Evolutionary conservation across 2,329 filamentous ascomycete species (phyloP), one percentile per base, ranked within the genome.

Genomic region (Scortechinia acanthostroma): DNA sequence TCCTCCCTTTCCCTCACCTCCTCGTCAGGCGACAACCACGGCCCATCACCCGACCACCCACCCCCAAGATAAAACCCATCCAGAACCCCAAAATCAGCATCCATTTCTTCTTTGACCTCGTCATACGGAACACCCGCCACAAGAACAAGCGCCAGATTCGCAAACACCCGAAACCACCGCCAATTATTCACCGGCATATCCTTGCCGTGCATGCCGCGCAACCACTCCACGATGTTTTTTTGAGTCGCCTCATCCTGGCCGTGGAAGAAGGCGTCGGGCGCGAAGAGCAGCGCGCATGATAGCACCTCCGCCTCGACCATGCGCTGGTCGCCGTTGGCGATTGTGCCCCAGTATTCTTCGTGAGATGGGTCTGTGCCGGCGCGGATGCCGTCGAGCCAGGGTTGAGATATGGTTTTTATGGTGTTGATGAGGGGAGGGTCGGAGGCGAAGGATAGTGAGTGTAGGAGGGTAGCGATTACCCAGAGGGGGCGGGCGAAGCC

Each of bases 301-400:
- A 76, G 61, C 21, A 70, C 69, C 50, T 76, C 73, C 33, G 70
- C 65, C 49, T 77, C 73, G 0, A 76, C 73, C 73, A 76, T 77
- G 2, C 71, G 55, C 50, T 77, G 73, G 43, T 76, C 71, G 17
- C 60, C 60, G 3, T 71, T 53, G 0, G 59, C 55, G 2, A 75
- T 62, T 1, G 59, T 53, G 0, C 71, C 72, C 73, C 73, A 76
- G 48, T 72, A 76, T 20, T 65, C 62, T 1, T 49, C 23, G 42
- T 61, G 57, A 1, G 45, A 13, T 13, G 62, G 60, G 43, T 65
- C 51, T 2, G 58, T 60, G 4, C 62, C 62, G 23, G n/a, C n/a
- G n/a, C n/a, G n/a, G n/a, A 13, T n/a, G 25, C n/a, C 25, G 25
- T 33, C 25, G 25, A 33, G 25, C 13, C 13, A 13, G 13, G 25